These are phyloP conservation scores for Chimonanthus praecox DNA, from an alignment of 164 flowering plant genomes.

Conservation along the genomic window DNA sequence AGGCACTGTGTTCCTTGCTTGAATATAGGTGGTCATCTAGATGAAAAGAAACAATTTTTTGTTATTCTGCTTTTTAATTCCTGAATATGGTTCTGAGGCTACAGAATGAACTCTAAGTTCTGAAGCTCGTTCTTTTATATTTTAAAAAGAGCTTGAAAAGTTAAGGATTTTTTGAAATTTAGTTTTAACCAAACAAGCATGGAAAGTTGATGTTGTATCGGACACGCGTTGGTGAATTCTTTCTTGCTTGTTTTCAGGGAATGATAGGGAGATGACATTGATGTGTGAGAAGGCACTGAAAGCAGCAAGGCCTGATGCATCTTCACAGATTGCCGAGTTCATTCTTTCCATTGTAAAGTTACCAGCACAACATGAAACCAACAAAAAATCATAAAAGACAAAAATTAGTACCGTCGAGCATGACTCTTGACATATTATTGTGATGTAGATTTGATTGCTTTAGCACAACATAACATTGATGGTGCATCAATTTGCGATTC, in stretches of 20 bases:
- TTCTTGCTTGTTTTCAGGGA: constrained; percentile 29
- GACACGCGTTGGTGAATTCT: not conserved
- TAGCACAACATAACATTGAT: too few relatives aligned
- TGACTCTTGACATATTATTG: not conserved
- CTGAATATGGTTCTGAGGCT: not conserved
- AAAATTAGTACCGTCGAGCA: not conserved
- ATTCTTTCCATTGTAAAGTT: constrained; percentile 39
- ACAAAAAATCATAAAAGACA: not conserved
- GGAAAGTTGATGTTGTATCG: not conserved
- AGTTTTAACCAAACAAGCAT: too few relatives aligned
- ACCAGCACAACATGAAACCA: constrained; percentile 7
- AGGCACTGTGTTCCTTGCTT: not conserved
- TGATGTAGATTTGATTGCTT: not conserved
- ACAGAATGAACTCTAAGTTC: too few relatives aligned
- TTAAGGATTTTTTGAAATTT: too few relatives aligned
- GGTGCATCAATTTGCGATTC: too few relatives aligned
- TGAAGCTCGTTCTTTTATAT: too few relatives aligned
- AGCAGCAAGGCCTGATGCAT: constrained; percentile 62
- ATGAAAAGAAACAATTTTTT: not conserved
- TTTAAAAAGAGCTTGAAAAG: too few relatives aligned
- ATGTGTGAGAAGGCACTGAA: constrained; percentile 58
- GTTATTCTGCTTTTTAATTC: not conserved
- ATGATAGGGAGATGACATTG: constrained; percentile 37
- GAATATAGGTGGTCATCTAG: not conserved
- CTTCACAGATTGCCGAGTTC: constrained; percentile 49